Evolutionary conservation across 2,329 filamentous ascomycete species (phyloP).

Genomic region (Chaetomiaceae sp.): DNA sequence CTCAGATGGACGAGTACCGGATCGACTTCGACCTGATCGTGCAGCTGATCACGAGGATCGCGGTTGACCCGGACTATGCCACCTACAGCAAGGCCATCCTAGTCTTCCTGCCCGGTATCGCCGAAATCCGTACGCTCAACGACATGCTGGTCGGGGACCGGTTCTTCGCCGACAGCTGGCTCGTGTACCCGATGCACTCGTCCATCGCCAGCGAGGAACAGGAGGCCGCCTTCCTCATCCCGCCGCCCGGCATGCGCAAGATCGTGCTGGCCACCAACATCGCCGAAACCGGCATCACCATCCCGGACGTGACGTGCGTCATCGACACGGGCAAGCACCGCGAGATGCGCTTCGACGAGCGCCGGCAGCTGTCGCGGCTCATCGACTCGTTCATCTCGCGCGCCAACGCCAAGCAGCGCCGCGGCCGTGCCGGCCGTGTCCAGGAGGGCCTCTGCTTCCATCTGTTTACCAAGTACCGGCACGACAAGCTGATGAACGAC

Average conservation of each 20-base stretch:
- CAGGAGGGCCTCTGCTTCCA: conserved; percentile 95
- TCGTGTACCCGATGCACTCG: conserved; percentile 86
- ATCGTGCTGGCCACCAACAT: conserved; percentile 98
- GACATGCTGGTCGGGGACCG: conserved; percentile 76
- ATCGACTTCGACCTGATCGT: conserved; percentile 87
- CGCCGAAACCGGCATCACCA: conserved; percentile 96
- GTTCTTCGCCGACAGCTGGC: conserved; percentile 71
- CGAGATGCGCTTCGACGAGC: conserved; percentile 95
- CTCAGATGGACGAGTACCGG: conserved; percentile 81
- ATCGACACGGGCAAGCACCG: conserved; percentile 96
- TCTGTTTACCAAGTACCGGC: conserved; percentile 83
- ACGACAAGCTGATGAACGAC: conserved; percentile 79
- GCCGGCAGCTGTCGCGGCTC: conserved; percentile 81
- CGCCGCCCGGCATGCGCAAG: conserved; percentile 77
- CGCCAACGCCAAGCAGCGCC: conserved; percentile 91
- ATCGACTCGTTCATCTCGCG: conserved; percentile 94
- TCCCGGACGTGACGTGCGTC: conserved; percentile 95
- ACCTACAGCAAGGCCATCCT: conserved; percentile 84
- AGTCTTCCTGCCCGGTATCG: conserved; percentile 92
- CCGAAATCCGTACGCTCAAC: conserved; percentile 84
- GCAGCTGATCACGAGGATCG: conserved; percentile 71
- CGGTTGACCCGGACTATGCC: conserved; percentile 60
- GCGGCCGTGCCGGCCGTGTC: conserved; percentile 90
- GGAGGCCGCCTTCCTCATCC: conserved; percentile 84
- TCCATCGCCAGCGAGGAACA: conserved; percentile 95